phyloP scores from a whole-genome alignment of 73 alveolate species.

The Tetrahymena malaccensis region DNA sequence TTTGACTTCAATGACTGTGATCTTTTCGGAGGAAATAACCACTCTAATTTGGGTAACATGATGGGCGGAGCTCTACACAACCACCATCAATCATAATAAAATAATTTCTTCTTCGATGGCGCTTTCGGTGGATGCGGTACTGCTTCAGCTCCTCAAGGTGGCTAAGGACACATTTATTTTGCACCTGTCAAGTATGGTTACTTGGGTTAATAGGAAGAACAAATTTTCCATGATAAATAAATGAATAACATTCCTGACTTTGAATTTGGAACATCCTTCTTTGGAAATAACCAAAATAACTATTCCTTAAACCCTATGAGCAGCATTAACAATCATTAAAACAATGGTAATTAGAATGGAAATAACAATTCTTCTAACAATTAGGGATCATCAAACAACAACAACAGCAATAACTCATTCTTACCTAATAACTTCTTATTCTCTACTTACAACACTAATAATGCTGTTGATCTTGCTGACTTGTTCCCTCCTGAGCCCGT shows the following conservation, averaged over 20 bases:
- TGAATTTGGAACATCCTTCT: background rate
- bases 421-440: background rate
- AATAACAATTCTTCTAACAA: background rate
- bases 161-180: background rate
- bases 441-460: background rate
- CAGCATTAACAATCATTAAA: background rate
- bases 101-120: background rate
- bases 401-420: background rate
- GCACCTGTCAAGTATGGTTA: background rate
- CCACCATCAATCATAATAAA: background rate
- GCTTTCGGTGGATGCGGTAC: background rate
- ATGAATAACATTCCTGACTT: background rate
- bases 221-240: background rate
- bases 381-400: background rate
- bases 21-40: background rate
- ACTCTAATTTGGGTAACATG: background rate
- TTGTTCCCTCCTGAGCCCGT: background rate
- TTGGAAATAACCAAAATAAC: background rate
- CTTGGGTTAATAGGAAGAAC: background rate
- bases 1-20: background rate
- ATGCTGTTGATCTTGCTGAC: background rate
- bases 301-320: background rate
- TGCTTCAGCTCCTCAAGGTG: background rate
- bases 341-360: background rate
- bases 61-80: background rate